Evolutionary conservation across 495 filamentous ascomycete genomes (phyloP).

Genomic region (Aspergillus indologenus): DNA sequence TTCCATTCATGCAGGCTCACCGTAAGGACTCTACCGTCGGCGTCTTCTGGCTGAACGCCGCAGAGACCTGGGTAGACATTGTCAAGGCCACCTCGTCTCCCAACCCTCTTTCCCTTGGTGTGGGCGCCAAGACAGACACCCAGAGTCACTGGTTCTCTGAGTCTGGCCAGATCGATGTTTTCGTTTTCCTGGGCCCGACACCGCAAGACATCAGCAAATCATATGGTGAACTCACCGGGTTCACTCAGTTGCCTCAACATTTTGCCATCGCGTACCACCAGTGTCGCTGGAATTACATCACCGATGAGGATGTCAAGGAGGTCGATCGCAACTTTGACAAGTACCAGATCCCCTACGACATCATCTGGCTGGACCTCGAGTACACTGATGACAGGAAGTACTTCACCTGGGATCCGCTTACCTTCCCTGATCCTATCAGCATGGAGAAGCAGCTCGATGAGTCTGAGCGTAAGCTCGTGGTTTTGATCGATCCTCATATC

Average conservation of each 20-base stretch:
- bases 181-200: constrained; percentile 87
- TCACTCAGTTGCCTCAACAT: constrained; percentile 81
- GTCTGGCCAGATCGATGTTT: constrained; percentile 81
- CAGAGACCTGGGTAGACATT: constrained; percentile 96
- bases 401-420: constrained; percentile 91
- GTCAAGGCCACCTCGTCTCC: constrained; percentile 70
- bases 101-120: constrained; percentile 76
- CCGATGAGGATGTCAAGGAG: constrained; percentile 92
- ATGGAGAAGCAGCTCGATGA: constrained; percentile 85
- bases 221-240: constrained; percentile 93
- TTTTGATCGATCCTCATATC: constrained; percentile 96
- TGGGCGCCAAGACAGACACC: constrained; percentile 65
- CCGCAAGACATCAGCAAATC: constrained; percentile 74
- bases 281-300: constrained; percentile 98
- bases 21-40: constrained; percentile 89
- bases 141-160: constrained; percentile 98
- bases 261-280: constrained; percentile 95
- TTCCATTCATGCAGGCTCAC: constrained; percentile 96
- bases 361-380: constrained; percentile 98
- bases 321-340: constrained; percentile 96
- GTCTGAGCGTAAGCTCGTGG: constrained; percentile 84
- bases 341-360: constrained; percentile 90
- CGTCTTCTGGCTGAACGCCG: constrained; percentile 98
- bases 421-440: constrained; percentile 76
- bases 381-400: constrained; percentile 96